Base-by-base conservation (phyloP, 2,329 filamentous ascomycete genomes). In the Mariannaea sp. region DNA sequence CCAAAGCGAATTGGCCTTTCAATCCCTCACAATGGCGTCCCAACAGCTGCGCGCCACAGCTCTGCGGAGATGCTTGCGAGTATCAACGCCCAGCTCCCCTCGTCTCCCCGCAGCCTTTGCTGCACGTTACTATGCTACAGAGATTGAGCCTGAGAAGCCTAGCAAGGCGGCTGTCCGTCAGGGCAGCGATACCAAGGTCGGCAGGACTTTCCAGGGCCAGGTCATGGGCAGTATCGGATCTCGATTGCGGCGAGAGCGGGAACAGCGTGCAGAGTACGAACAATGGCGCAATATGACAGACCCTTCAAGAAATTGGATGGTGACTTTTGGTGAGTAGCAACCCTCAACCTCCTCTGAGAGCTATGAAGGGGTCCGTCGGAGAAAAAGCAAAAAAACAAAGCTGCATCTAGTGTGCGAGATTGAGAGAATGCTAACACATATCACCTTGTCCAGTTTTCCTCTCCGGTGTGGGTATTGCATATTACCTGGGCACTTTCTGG, bases 401-500 rank as follows among this genome's bases (percentile, higher is more conserved):
- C n/a, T n/a, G n/a, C n/a, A n/a, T n/a, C n/a, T n/a, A n/a, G n/a
- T n/a, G n/a, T 24, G 22, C 8, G 22, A 8, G 8, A 24, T 14
- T 20, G 12, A 17, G 12, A 17, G 20, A 13, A 22, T 30, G 24
- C 26, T 40, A 35, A 49, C n/a, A 16, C 12, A 7, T 12, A 38
- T 30, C 32, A 16, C 12, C 27, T 45, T 30, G 7, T 41, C 4
- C 38, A 84, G 81, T 81, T 61, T 73, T 85, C 56, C 66, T 84
- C 41, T 77, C 76, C 45, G 76, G 80, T 40, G 74, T 80, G 40
- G 72, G 74, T 27, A 71, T 76, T 52, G 77, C 80, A 54, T 89
- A 85, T 70, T 85, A 78, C 68, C 69, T 86, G 35, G 86, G 86
- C 54, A 80, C 78, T 16, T 76, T 79, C 62, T 78, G 76, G 62